phyloP scores from a whole-genome alignment of 768 basidiomycete genomes.

The Gelatoporia subvermispora region DNA sequence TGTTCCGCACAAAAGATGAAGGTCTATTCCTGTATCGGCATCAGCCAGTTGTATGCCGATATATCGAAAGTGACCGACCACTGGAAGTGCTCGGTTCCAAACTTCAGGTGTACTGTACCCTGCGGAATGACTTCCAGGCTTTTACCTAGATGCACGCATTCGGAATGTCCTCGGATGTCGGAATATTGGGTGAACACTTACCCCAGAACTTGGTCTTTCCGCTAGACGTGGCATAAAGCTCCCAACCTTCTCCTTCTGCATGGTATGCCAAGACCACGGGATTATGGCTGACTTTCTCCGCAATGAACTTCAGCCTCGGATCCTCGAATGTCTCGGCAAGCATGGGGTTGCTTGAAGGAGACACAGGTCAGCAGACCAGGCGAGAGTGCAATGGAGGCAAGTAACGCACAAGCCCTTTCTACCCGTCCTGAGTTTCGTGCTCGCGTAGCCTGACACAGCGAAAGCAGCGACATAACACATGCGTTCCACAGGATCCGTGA shows the following conservation, averaged over 20 bases:
- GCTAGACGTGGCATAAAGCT: constrained; percentile 67
- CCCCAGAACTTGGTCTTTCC: constrained; percentile 92
- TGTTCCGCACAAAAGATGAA: constrained; percentile 82
- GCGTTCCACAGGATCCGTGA: constrained; percentile 57
- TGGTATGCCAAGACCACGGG: constrained; percentile 84
- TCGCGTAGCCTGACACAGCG: constrained; percentile 79
- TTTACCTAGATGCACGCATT: constrained; percentile 52
- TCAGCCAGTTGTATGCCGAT: neutral
- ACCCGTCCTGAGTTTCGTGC: constrained; percentile 73
- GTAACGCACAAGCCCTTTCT: constrained; percentile 80
- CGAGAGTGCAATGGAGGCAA: neutral
- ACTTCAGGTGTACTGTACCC: constrained; percentile 62
- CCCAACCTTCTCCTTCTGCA: constrained; percentile 77
- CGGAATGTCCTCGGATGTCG: constrained; percentile 14
- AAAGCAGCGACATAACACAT: constrained; percentile 80
- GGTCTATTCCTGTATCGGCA: constrained; percentile 66
- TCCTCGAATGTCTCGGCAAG: constrained; percentile 88
- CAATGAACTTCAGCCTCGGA: constrained; percentile 71
- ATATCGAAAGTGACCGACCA: constrained; percentile 45
- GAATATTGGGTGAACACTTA: constrained; percentile 32
- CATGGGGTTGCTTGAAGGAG: constrained; percentile 69
- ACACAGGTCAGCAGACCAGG: neutral
- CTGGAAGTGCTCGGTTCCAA: constrained; percentile 62
- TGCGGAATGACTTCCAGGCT: constrained; percentile 83
- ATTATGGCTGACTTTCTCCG: constrained; percentile 85